These are phyloP conservation scores for Yamadazyma tumulicola DNA, from an alignment of 805 yeast species.

Conservation along the genomic window DNA sequence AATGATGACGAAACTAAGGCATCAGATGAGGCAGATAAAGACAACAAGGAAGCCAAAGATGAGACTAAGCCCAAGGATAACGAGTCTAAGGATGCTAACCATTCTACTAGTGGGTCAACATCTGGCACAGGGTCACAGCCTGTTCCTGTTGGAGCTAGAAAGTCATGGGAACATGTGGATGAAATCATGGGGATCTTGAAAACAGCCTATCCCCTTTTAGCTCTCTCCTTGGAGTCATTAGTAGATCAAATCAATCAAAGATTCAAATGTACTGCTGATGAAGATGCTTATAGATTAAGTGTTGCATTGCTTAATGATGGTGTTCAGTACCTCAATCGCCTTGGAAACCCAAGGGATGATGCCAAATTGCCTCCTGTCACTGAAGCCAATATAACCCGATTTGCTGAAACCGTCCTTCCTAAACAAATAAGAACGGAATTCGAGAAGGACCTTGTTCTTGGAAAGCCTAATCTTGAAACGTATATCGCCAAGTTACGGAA, in stretches of 20 bases:
- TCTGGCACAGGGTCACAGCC: conserved; percentile 4
- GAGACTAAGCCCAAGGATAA: conserved; percentile 1
- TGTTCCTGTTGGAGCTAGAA: conserved; percentile 33
- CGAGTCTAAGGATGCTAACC: conserved; percentile 1
- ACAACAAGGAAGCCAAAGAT: conserved; percentile 7
- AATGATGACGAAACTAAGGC: conserved; percentile 4
- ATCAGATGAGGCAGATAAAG: conserved; percentile 4
- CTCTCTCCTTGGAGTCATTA: conserved; percentile 87
- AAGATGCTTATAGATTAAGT: conserved; percentile 90
- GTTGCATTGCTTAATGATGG: conserved; percentile 93
- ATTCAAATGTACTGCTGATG: conserved; percentile 91
- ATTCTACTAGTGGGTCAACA: conserved; percentile 3
- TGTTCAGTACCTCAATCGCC: conserved; percentile 80
- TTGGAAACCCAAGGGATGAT: conserved; percentile 83
- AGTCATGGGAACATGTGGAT: conserved; percentile 90
- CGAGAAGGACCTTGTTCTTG: conserved; percentile 82
- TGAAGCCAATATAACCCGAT: conserved; percentile 79
- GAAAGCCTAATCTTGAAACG: conserved; percentile 84
- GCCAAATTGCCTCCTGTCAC: conserved; percentile 88
- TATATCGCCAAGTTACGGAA: conserved; percentile 78
- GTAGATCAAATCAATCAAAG: conserved; percentile 94
- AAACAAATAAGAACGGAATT: conserved; percentile 85
- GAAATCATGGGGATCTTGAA: conserved; percentile 93
- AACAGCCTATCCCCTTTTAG: conserved; percentile 92
- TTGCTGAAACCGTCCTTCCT: conserved; percentile 91